Percentiles rank a stretch among this genome's conserved stretches.
Evolutionary conservation across 331 rosid genomes (phyloP).

Genomic region (Prunus yedoensis): DNA sequence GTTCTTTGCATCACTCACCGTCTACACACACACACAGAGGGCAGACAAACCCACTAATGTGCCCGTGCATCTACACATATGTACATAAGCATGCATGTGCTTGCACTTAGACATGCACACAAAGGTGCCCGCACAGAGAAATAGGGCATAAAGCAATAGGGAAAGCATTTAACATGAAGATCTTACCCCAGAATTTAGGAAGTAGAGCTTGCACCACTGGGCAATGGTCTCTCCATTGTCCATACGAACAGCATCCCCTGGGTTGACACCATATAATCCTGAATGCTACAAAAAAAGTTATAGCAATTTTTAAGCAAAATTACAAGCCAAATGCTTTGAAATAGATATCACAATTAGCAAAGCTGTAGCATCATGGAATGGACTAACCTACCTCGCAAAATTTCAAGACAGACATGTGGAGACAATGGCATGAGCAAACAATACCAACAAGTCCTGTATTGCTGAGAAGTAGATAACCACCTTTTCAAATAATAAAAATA

Average conservation of each 20-base stretch:
- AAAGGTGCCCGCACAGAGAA: background rate
- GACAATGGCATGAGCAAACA: too few relatives aligned
- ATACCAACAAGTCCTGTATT: too few relatives aligned
- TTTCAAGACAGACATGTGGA: too few relatives aligned
- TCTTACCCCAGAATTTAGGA: slow-evolving; percentile 56
- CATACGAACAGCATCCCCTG: slow-evolving; percentile 56
- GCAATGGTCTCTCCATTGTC: slow-evolving; percentile 63
- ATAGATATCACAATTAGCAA: too few relatives aligned
- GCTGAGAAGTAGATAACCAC: too few relatives aligned
- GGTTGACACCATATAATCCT: slow-evolving; percentile 50
- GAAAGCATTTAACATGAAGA: slow-evolving; percentile 23
- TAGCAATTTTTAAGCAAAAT: too few relatives aligned
- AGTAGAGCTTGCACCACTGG: slow-evolving; percentile 54
- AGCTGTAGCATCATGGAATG: too few relatives aligned
- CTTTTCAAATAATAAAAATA: too few relatives aligned
- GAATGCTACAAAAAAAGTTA: too few relatives aligned
- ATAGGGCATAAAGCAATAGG: background rate
- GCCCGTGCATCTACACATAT: slow-evolving; percentile 1
- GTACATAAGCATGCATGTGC: background rate
- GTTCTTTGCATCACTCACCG: background rate
- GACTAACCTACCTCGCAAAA: too few relatives aligned
- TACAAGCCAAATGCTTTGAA: too few relatives aligned
- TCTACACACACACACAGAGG: background rate
- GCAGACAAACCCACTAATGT: background rate
- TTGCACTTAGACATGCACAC: background rate